phyloP scores from a whole-genome alignment of 2,329 filamentous ascomycete genomes.

The Aureobasidium mangrovei region DNA sequence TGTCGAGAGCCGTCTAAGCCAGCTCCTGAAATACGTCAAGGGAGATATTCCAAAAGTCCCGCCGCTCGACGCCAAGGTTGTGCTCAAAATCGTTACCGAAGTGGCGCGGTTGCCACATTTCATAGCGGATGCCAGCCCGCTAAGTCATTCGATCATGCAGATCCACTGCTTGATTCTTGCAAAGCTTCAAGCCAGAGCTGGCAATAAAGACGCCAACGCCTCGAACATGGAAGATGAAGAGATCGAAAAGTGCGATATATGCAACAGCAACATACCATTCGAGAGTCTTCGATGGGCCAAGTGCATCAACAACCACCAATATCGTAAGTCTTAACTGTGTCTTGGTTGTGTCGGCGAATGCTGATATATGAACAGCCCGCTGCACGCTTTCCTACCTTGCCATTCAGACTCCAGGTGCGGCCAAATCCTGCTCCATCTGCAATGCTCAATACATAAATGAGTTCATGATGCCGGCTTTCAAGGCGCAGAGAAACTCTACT shows the following conservation, averaged over 20 bases:
- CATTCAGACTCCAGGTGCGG: constrained; percentile 46
- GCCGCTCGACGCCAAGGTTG: constrained; percentile 10
- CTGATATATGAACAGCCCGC: constrained; percentile 31
- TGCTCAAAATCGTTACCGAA: constrained; percentile 17
- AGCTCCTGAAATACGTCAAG: constrained; percentile 10
- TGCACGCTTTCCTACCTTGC: constrained; percentile 47
- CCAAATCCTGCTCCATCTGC: constrained; percentile 48
- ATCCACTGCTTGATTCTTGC: constrained; percentile 14
- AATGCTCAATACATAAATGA: constrained; percentile 41
- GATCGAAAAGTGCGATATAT: constrained; percentile 45
- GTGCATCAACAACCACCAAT: constrained; percentile 45
- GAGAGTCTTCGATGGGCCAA: constrained; percentile 38
- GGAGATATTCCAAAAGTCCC: constrained; percentile 1
- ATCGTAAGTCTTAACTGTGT: constrained; percentile 29
- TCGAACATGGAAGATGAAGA: constrained; percentile 6
- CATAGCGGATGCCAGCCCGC: constrained; percentile 17
- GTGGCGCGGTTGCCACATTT: constrained; percentile 18
- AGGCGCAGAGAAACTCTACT: neutral
- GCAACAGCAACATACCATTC: constrained; percentile 40
- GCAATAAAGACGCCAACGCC: constrained; percentile 1
- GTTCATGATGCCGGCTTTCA: constrained; percentile 22
- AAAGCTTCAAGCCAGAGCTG: constrained; percentile 10
- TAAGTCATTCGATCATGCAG: constrained; percentile 15
- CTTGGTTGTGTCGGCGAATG: neutral
- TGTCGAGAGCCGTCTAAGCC: constrained; percentile 2